Evolutionary conservation across 805 yeast genomes (phyloP), one percentile per base, ranked within the genome.

Genomic region (Barnettozyma populi): DNA sequence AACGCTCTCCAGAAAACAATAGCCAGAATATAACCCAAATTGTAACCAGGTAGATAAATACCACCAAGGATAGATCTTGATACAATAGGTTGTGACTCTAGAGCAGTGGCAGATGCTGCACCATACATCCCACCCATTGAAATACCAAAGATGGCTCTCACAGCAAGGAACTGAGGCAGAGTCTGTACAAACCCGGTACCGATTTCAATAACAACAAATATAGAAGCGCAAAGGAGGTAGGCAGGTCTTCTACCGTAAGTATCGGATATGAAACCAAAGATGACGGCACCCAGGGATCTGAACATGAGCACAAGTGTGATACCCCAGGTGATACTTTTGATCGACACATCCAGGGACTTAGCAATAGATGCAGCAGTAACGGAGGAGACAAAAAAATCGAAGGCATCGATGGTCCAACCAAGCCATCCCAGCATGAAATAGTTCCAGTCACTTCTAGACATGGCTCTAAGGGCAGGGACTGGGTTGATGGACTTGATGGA

Each of bases 61-160:
- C 90, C 90, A 16, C 83, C 76, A 24, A 84, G 61, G 40, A 81
- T 65, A 36, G 86, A 84, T 56, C 85, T 73, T 13, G 87, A 79
- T 25, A 65, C 68, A 2, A 61, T 61, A 1, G 88, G 88, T 43
- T 80, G 73, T 57, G 82, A 85, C 54, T 82, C 86, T 29, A 84
- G 70, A 7, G 89, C 81, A 6, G 82, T 78, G 9, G 85, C 84
- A 23, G 83, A 75, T 32, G 82, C 76, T 49, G 79, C 75, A 34
- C 86, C 87, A 58, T 74, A 84, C 45, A 81, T 67, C 45, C 88
- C 89, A 37, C 89, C 90, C 86, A 83, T 80, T 41, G 80, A 77
- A 44, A 82, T 67, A 40, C 90, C 90, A 59, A 79, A 84, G 19
- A 82, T 54, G 2, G 86, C 82, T 44, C 90, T 69, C 2, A 80